A percentile compares a stretch with the other conserved stretches of the same genome.
Evolutionary conservation across 1,284 basidiomycete species (phyloP).

Genomic region (Cutaneotrichosporon sp.): DNA sequence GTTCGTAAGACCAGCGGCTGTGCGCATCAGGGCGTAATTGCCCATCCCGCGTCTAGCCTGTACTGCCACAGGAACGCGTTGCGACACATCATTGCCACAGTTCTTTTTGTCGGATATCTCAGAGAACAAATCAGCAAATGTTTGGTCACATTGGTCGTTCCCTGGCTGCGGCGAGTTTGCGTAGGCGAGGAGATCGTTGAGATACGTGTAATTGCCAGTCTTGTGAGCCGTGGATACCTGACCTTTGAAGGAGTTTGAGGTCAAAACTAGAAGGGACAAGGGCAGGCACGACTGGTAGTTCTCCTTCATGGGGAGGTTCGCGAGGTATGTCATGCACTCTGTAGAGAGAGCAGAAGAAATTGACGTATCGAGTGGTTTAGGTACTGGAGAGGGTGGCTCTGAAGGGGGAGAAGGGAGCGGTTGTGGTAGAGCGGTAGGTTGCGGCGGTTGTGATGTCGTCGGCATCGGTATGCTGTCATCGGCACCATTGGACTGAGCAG

Average conservation of each 20-base stretch:
- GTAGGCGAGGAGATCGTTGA: slow-evolving; percentile 58
- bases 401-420: not conserved
- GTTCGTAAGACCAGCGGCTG: slow-evolving; percentile 30
- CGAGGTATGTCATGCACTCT: slow-evolving; percentile 66
- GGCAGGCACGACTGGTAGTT: slow-evolving; percentile 66
- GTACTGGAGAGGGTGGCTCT: slow-evolving; percentile 61
- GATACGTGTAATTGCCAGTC: slow-evolving; percentile 57
- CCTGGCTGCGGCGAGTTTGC: slow-evolving; percentile 22
- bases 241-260: slow-evolving; percentile 54
- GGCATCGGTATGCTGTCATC: not conserved
- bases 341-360: slow-evolving; percentile 61
- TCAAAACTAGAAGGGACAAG: slow-evolving; percentile 63
- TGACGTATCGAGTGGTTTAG: slow-evolving; percentile 64
- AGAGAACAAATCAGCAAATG: slow-evolving; percentile 21
- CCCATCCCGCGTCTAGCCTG: slow-evolving; percentile 34
- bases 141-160: slow-evolving; percentile 25
- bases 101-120: slow-evolving; percentile 28
- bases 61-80: slow-evolving; percentile 22
- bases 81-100: slow-evolving; percentile 35
- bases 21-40: slow-evolving; percentile 40
- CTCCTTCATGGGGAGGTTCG: slow-evolving; percentile 60
- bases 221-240: slow-evolving; percentile 48
- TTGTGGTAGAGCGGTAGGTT: not conserved
- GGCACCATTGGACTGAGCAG: not conserved
- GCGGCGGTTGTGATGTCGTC: not conserved